phyloP scores from a whole-genome alignment of 805 yeast species.

The Cyberlindnera samutprakarnensis region DNA sequence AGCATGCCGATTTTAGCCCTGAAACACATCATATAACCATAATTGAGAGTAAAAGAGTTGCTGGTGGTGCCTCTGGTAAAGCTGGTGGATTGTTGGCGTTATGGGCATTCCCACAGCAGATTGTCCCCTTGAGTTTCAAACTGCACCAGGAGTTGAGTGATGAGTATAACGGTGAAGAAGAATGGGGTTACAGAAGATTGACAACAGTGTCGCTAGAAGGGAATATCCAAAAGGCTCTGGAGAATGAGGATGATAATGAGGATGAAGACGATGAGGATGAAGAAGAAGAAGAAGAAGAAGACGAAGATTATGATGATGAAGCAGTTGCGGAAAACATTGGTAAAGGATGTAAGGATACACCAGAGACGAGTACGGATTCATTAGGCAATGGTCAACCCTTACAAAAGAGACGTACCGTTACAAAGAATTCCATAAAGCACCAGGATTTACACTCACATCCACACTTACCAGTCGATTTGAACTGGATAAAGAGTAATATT shows the following conservation, averaged over 20 bases:
- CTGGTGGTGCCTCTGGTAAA: slow-evolving; percentile 96
- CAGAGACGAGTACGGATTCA: slow-evolving; percentile 9
- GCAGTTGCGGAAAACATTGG: slow-evolving; percentile 9
- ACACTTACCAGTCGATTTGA: slow-evolving; percentile 53
- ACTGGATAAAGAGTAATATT: slow-evolving; percentile 65
- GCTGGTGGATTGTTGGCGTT: slow-evolving; percentile 94
- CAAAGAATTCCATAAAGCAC: slow-evolving; percentile 26
- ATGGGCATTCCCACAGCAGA: slow-evolving; percentile 96
- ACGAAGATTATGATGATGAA: slow-evolving; percentile 15
- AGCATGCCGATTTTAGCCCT: slow-evolving; percentile 74
- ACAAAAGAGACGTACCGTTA: slow-evolving; percentile 28
- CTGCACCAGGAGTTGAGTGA: slow-evolving; percentile 79
- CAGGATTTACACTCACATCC: slow-evolving; percentile 13
- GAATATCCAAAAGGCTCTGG: slow-evolving; percentile 38
- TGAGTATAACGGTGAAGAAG: slow-evolving; percentile 70
- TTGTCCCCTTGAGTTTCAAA: slow-evolving; percentile 81
- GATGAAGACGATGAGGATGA: slow-evolving; percentile 4
- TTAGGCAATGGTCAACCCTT: slow-evolving; percentile 15
- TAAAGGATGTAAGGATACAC: slow-evolving; percentile 12
- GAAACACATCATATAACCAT: slow-evolving; percentile 73
- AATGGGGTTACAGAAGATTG: slow-evolving; percentile 90
- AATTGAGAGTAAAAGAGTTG: slow-evolving; percentile 84
- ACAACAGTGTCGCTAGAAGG: slow-evolving; percentile 87
- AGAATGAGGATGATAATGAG: slow-evolving; percentile 16
- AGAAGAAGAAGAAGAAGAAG: too few relatives aligned